phyloP scores from a whole-genome alignment of 768 basidiomycete genomes.

The Calocybe gangraenosa region DNA sequence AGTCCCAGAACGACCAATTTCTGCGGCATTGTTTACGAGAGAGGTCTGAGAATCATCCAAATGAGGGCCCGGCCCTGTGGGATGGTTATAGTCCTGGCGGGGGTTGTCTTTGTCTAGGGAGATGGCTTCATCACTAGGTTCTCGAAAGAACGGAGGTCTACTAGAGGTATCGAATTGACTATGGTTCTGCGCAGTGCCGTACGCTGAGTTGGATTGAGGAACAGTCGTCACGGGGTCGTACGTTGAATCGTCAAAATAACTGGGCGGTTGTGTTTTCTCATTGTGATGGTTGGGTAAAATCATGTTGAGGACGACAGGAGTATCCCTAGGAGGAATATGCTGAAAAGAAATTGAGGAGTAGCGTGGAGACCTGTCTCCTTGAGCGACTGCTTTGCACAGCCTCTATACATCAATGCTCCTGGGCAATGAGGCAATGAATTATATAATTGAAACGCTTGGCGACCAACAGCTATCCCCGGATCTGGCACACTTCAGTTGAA shows the following conservation, averaged over 20 bases:
- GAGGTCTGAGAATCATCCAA: constrained; percentile 28
- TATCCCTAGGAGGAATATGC: neutral
- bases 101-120: constrained; percentile 1
- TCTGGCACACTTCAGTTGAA: too few relatives aligned
- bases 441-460: too few relatives aligned
- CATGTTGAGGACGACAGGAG: constrained; percentile 6
- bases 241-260: constrained; percentile 4
- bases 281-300: constrained; percentile 12
- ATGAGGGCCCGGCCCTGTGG: constrained; percentile 6
- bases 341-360: neutral
- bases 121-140: constrained; percentile 5
- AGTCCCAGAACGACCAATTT: constrained; percentile 29
- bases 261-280: constrained; percentile 8
- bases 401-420: neutral
- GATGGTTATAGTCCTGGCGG: constrained; percentile 3
- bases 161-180: constrained; percentile 1
- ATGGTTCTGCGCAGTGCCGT: neutral
- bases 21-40: constrained; percentile 45
- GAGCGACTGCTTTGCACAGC: neutral
- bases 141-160: constrained; percentile 11
- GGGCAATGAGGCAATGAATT: too few relatives aligned
- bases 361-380: too few relatives aligned
- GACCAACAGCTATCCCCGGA: too few relatives aligned
- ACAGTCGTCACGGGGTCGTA: constrained; percentile 1
- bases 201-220: neutral